Conservation (phyloP, 176 grass and related monocot species). For the Typha latifolia region DNA sequence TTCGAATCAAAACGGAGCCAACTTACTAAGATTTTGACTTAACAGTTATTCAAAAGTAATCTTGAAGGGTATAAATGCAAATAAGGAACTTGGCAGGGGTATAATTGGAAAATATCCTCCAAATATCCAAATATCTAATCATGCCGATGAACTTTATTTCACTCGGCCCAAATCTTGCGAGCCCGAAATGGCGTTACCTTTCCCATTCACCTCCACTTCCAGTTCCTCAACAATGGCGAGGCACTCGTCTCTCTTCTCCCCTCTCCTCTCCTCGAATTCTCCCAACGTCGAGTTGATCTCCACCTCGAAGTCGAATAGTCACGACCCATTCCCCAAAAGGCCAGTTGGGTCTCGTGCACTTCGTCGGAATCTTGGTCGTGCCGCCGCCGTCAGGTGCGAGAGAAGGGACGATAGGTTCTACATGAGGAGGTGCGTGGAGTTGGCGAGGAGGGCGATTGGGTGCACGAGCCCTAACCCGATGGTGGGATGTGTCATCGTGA, state of each 20-base stretch:
- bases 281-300: no score
- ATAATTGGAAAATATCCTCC: no score
- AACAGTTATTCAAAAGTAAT: no score
- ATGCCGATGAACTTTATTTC: no score
- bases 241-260: background rate
- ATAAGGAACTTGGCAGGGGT: no score
- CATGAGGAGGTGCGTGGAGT: slow-evolving; percentile 66
- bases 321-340: background rate
- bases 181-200: background rate
- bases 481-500: slow-evolving; percentile 86
- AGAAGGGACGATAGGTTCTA: slow-evolving; percentile 44
- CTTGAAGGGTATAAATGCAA: no score
- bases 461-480: slow-evolving; percentile 90
- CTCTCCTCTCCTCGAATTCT: background rate
- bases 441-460: slow-evolving; percentile 59
- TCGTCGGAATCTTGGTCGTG: background rate
- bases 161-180: background rate
- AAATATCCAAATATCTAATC: no score
- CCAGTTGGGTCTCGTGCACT: background rate
- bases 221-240: background rate
- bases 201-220: background rate
- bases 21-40: no score
- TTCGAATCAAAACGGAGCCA: no score
- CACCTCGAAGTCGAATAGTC: background rate
- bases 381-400: slow-evolving; percentile 31